phyloP scores from a whole-genome alignment of 2,329 filamentous ascomycete genomes.

The Diaporthe aspalathi region DNA sequence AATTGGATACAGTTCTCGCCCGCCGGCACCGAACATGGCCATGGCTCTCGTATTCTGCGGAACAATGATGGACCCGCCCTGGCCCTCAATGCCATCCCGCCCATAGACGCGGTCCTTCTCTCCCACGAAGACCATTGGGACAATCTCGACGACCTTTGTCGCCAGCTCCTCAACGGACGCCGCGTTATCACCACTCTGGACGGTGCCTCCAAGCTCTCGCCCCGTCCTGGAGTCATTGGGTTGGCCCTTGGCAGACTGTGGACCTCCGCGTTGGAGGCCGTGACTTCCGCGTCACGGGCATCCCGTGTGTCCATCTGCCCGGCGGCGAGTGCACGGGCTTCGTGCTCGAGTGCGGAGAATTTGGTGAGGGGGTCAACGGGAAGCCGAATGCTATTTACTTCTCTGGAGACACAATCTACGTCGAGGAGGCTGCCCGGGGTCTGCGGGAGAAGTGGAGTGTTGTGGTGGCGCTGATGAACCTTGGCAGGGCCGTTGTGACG shows the following conservation, averaged over 20 bases:
- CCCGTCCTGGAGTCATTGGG: conserved; percentile 54
- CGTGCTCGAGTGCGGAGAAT: conserved; percentile 50
- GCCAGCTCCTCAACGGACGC: conserved; percentile 57
- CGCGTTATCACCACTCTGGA: conserved; percentile 59
- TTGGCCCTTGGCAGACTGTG: conserved; percentile 44
- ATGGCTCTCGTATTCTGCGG: conserved; percentile 45
- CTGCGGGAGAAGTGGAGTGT: conserved; percentile 53
- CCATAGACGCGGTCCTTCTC: conserved; percentile 60
- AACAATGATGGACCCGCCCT: conserved; percentile 51
- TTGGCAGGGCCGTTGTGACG: conserved; percentile 50
- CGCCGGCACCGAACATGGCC: conserved; percentile 50
- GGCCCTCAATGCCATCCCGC: conserved; percentile 52
- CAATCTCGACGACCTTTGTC: conserved; percentile 60
- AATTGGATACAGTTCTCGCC: conserved; percentile 49
- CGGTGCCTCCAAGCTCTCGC: conserved; percentile 56
- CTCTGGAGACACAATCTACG: conserved; percentile 61
- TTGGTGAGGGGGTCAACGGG: conserved; percentile 51
- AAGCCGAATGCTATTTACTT: conserved; percentile 60
- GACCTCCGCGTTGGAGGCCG: conserved; percentile 20
- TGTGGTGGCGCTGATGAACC: conserved; percentile 53
- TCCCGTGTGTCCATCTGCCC: conserved; percentile 57
- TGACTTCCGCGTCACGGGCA: conserved; percentile 54
- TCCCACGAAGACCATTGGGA: conserved; percentile 64
- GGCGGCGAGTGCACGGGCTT: conserved; percentile 60
- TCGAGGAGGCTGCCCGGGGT: conserved; percentile 50